Evolutionary conservation across 768 basidiomycete species (phyloP), one percentile per base, ranked within the genome.

Genomic region (Pulveroboletus sp.): DNA sequence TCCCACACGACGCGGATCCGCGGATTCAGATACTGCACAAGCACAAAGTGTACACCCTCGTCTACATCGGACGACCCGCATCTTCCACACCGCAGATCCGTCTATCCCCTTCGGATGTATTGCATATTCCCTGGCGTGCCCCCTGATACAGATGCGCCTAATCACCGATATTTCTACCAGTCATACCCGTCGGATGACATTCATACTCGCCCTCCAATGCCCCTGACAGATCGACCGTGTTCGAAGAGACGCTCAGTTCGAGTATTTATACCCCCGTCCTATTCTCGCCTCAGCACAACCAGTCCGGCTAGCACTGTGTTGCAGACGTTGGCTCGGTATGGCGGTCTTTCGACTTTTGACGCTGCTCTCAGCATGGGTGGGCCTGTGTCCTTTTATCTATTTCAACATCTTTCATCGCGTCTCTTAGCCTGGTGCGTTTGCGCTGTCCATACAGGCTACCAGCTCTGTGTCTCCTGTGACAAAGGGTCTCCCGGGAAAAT

Each of bases 401-500:
- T 6, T 14, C 14, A n/a, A 7, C 36, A 15, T 27, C 5, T 13
- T 26, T 50, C 39, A 51, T 15, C 50, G 1, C 13, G 15, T 24
- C 10, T 4, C 17, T 26, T 35, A 51, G 50, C 47, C 37, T 7
- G 32, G 26, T 18, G 33, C 39, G n/a, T 9, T 24, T 10, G 39
- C 39, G 32, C 11, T 39, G 7, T 41, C 50, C 18, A 3, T 35
- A n/a, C 32, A 32, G 2, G 43, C 32, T 6, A 33, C 32, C 13
- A 6, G 3, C 5, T 6, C 43, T 6, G 21, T 24, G 15, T 52
- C 47, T 7, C 77, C 79, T 0, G 80, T 85, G 26, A 74, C 71
- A 1, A 62, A 60, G 10, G 79, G 76, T 21, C 77, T 88, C 5
- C 79, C 81, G 0, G 64, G 65, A 5, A 71, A 71, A 24, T 88